Base-by-base conservation (phyloP, 2,329 filamentous ascomycete species). In the Cladosporium sp. region DNA sequence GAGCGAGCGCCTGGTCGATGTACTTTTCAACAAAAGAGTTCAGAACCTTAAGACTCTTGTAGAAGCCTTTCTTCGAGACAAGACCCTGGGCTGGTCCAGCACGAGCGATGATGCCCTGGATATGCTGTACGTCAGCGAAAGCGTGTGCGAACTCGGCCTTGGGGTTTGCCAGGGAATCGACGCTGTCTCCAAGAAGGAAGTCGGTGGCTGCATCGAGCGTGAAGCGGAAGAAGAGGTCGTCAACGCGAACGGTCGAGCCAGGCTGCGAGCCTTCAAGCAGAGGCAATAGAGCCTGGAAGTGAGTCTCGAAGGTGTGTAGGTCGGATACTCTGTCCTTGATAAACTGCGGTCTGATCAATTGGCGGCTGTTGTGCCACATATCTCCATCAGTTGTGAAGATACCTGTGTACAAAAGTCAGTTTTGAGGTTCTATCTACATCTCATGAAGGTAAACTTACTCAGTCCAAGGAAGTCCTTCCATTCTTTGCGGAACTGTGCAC, bases 121-220 rank as follows among this genome's bases (percentile, higher is more conserved):
- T 82, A 57, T 86, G 84, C 75, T 96, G 92, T 4, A 93, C 91
- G 71, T 91, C 88, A 73, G 85, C 87, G 79, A 97, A 97, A 5
- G 92, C 90, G 57, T 90, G 85, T n/a, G 91, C 92, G 74, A 97
- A 96, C 21, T 86, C 82, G 61, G 86, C 86, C 60, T 82, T 84
- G 3, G 84, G 86, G 65, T 86, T 86, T 8, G 77, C 68, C n/a
- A 84, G 71, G 70, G 85, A 88, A 57, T 85, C 86, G 24, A 93
- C 89, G 68, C 90, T 90, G 68, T 88, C 83, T 3, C 93, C 93
- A 2, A 97, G 86, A 32, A 97, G 80, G 75, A 97, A 97, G 72
- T 96, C 91, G 0, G 93, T 97, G 1, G 92, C 88, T 8, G 91
- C 89, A 78, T 97, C 93, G 32, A 97, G 84, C 0, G 92, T 93